A percentile compares a stretch with the other conserved stretches of the same genome.
phyloP scores from a whole-genome alignment of 2,329 filamentous ascomycete species.

The Fusarium staphyleae region DNA sequence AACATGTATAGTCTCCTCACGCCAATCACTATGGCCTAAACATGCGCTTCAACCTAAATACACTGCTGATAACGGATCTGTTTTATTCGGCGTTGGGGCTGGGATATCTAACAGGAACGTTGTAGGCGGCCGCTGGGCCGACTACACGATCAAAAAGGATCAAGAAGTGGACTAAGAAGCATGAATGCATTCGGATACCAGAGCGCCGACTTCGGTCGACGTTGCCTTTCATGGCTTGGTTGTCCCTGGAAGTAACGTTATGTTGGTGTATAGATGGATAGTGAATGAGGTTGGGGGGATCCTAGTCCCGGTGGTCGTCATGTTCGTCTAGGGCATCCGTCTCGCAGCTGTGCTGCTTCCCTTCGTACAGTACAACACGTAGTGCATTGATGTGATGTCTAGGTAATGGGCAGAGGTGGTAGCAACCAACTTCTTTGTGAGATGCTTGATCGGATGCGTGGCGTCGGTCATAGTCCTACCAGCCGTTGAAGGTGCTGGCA shows the following conservation, averaged over 20 bases:
- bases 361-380: constrained; percentile 78
- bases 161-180: constrained; percentile 67
- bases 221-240: constrained; percentile 62
- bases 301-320: constrained; percentile 70
- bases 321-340: constrained; percentile 80
- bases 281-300: constrained; percentile 61
- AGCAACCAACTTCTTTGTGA: constrained; percentile 79
- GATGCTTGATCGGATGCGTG: constrained; percentile 76
- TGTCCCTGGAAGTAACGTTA: constrained; percentile 67
- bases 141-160: constrained; percentile 71
- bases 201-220: constrained; percentile 72
- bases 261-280: constrained; percentile 68
- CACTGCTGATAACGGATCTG: constrained; percentile 71
- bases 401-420: constrained; percentile 74
- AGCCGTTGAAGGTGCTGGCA: constrained; percentile 74
- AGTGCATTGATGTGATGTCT: constrained; percentile 83
- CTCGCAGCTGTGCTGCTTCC: constrained; percentile 78
- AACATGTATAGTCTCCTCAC: constrained; percentile 72
- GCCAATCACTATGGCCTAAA: constrained; percentile 76
- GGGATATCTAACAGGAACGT: constrained; percentile 73
- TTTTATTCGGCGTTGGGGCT: constrained; percentile 78
- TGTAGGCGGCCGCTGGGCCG: constrained; percentile 75
- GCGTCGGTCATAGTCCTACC: constrained; percentile 77
- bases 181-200: constrained; percentile 65
- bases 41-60: constrained; percentile 72